Base-by-base conservation (phyloP, 2,329 filamentous ascomycete genomes). In the Epichloe gansuensis region DNA sequence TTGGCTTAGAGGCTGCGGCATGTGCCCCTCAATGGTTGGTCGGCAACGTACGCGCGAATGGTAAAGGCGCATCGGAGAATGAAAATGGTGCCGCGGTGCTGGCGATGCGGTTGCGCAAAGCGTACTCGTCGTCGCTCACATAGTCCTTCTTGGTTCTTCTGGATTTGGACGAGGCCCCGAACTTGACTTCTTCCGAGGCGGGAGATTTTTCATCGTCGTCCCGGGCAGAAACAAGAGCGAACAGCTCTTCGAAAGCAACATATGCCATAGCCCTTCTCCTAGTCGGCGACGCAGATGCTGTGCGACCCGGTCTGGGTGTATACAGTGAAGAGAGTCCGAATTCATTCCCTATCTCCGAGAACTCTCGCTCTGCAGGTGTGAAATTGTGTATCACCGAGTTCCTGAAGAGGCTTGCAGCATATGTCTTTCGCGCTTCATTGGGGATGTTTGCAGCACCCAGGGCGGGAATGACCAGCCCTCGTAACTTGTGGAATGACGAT, bases 1-100 rank as follows among this genome's bases (percentile, higher is more conserved):
- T 62, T 95, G 88, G 8, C 82, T 84, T 5, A 88, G 74, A 0
- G 91, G 91, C 65, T 93, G 88, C 4, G 93, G 93, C 82, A 94
- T 93, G 48, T 83, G 79, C 0, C 93, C 13, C 93, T 78, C 21
- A 98, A 73, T 1, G 91, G 91, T 63, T 96, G 91, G 66, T 98
- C 93, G 4, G 90, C 87, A 46, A 94, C 83, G 64, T 95, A 97
- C 1, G 84, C 76, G 52, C 88, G 83, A n/a, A 97, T 70, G 0
- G 88, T 83, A 15, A 95, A 73, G 0, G 87, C 89, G 12, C 86
- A 82, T 3, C 93, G 83, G 2, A 95, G 73, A 45, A 97, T 85
- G 3, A 97, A 75, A 88, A 91, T 0, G 89, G 89, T 0, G 88
- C 85, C 0, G 85, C 81, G 3, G 85, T 85, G 62, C 82, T 78